These are phyloP conservation scores for Apiospora koreana DNA, from an alignment of 2,329 filamentous ascomycete genomes.

Conservation along the genomic window DNA sequence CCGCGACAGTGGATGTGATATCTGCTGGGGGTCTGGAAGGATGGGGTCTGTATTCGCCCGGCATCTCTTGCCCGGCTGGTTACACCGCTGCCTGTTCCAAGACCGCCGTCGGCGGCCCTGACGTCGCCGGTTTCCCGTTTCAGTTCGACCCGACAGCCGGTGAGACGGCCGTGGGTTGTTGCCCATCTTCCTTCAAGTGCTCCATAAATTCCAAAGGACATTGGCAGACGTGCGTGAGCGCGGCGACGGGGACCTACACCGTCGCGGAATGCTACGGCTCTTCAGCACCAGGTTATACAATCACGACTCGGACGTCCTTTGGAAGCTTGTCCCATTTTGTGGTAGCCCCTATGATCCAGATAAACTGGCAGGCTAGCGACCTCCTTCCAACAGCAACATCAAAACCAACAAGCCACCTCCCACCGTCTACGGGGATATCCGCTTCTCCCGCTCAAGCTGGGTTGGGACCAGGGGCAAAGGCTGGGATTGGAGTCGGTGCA, in stretches of 20 bases:
- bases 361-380: background rate
- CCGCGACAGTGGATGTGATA: background rate
- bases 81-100: slow-evolving; percentile 6
- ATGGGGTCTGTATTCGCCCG: slow-evolving; percentile 17
- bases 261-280: background rate
- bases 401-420: background rate
- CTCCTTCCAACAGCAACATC: background rate
- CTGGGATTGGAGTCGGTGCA: background rate
- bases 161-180: slow-evolving; percentile 14
- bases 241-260: too few relatives aligned
- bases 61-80: slow-evolving; percentile 12
- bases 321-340: background rate
- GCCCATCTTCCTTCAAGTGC: background rate
- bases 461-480: background rate
- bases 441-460: background rate
- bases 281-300: background rate
- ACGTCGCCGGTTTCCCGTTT: slow-evolving; percentile 4
- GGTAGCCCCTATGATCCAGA: background rate
- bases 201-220: background rate
- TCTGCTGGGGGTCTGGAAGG: background rate
- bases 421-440: background rate
- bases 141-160: slow-evolving; percentile 2
- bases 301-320: too few relatives aligned
- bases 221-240: background rate
- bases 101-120: background rate